Evolutionary conservation across 2,329 filamentous ascomycete genomes (phyloP), one percentile per base, ranked within the genome.

Genomic region (Sphaerulina vaccinii): DNA sequence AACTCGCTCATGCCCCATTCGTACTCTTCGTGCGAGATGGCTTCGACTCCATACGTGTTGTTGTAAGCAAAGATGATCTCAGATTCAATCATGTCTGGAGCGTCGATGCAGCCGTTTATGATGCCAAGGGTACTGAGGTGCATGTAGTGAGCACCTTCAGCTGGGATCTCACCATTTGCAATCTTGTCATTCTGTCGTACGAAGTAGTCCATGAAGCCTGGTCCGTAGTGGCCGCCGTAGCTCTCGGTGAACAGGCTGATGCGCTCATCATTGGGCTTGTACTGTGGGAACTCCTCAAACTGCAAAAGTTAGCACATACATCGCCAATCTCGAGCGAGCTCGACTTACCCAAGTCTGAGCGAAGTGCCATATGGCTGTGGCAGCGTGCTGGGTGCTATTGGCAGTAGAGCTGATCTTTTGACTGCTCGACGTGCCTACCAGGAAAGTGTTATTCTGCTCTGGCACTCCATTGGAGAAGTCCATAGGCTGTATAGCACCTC

Each of bases 211-310:
- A 74, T 81, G 67, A 83, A 83, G 16, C 75, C 70, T 6, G 58
- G 52, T 13, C 66, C 64, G 19, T 64, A 64, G 59, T 79, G 77
- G 37, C 86, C 86, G 15, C 86, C 86, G 64, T 88, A 89, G 62
- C 82, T 85, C 66, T 89, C 84, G 1, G 83, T 78, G 55, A 86
- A 87, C 3, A 88, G 70, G 60, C 84, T 83, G 47, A 88, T 75
- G 5, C 60, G 59, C 49, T 67, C 63, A 4, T 80, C 80, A 15
- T 83, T 69, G 1, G 73, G 68, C 53, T 67, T 66, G 56, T 67
- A 66, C 9, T 59, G 43, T 1, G 65, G 65, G 18, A 68, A 67
- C 49, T 66, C 63, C 37, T 65, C 72, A 22, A 86, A 68, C 62
- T 29, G 27, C n/a, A 9, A 13, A 10, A 13, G 8, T 29, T 13